Evolutionary conservation across 257 asterid genomes (phyloP).

Genomic region (Datura wrightii): DNA sequence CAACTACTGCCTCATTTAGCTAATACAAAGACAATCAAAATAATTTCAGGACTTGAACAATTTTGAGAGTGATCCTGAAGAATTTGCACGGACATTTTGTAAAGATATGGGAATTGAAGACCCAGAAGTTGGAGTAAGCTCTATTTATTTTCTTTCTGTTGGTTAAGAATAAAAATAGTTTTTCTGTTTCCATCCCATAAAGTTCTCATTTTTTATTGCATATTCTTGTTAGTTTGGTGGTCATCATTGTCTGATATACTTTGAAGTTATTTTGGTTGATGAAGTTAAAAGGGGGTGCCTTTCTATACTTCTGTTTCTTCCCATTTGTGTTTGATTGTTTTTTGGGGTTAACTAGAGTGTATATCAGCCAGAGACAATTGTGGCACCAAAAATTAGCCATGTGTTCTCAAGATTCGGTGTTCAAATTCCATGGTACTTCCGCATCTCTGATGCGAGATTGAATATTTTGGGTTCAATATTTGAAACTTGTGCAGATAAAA

Average conservation of each 20-base stretch:
- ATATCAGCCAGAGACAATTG: neutral
- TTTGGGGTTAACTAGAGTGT: neutral
- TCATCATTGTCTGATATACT: neutral
- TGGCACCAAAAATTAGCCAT: neutral
- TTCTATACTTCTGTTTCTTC: conserved; percentile 17
- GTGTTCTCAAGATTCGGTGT: neutral
- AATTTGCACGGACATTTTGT: conserved; percentile 89
- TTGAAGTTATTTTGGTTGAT: neutral
- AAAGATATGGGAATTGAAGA: conserved; percentile 93
- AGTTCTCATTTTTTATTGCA: neutral
- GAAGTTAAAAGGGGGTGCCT: neutral
- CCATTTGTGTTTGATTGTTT: neutral
- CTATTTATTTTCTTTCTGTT: neutral
- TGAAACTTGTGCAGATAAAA: neutral
- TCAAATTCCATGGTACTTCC: neutral
- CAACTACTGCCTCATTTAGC: conserved; percentile 13
- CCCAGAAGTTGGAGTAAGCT: conserved; percentile 96
- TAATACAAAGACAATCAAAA: conserved; percentile 14
- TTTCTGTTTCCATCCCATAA: neutral
- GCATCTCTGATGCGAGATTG: conserved; percentile 22
- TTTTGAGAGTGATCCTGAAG: conserved; percentile 99
- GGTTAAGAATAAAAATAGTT: neutral
- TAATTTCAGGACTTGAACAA: conserved; percentile 89
- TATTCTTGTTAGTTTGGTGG: neutral
- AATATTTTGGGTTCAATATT: conserved; percentile 20